Conservation (phyloP, 2,329 filamentous ascomycete species). For the Sporothrix humicola region DNA sequence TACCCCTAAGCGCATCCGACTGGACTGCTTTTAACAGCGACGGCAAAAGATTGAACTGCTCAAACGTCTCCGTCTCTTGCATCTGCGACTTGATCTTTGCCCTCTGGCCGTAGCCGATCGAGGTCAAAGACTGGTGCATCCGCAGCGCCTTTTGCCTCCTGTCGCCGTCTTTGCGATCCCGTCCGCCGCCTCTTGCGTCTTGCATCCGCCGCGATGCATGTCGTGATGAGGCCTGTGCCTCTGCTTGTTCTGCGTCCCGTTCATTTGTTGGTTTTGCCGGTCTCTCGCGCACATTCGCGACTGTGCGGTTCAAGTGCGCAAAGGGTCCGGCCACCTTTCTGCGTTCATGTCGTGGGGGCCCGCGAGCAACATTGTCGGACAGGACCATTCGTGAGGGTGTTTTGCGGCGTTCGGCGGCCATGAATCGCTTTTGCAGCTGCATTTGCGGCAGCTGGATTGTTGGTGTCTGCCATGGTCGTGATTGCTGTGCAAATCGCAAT, state of each 20-base stretch:
- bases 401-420: conserved; percentile 31
- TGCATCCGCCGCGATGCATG: conserved; percentile 24
- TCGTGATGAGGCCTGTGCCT: conserved; percentile 11
- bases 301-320: conserved; percentile 61
- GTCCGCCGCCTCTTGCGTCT: conserved; percentile 33
- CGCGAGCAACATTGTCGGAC: conserved; percentile 57
- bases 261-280: conserved; percentile 38
- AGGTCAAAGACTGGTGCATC: conserved; percentile 83
- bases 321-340: conserved; percentile 57
- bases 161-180: conserved; percentile 33
- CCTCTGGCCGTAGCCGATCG: conserved; percentile 75
- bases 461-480: background rate
- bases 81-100: conserved; percentile 60
- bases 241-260: conserved; percentile 36
- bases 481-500: background rate
- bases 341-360: conserved; percentile 45
- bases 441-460: background rate
- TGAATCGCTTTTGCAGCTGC: conserved; percentile 32
- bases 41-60: conserved; percentile 78
- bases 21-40: conserved; percentile 71
- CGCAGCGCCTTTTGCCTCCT: conserved; percentile 76
- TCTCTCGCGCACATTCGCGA: conserved; percentile 51
- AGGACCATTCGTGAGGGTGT: conserved; percentile 63
- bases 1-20: conserved; percentile 73
- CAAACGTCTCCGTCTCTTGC: conserved; percentile 75